Evolutionary conservation across 164 flowering plant genomes (phyloP), one percentile per base, ranked within the genome.

Genomic region (Nymphaea thermarum): DNA sequence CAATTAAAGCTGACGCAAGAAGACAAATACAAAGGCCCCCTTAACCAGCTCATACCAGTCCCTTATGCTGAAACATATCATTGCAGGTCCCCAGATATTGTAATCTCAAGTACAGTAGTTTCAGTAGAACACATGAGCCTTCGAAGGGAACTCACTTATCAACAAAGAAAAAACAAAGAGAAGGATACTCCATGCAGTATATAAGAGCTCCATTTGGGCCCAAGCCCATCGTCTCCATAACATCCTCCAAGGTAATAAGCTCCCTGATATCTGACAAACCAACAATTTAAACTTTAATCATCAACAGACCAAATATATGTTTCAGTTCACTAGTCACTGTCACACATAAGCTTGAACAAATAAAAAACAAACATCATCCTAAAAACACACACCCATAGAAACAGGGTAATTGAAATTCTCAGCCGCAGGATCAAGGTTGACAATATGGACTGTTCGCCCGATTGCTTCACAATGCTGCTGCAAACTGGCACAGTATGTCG

Each of bases 141-240:
- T 47, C 11, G 2, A 47, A 2, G 55, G 3, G 12, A 47, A 47
- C 5, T 47, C 12, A 8, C 42, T n/a, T 6, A n/a, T 61, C 8
- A 36, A 61, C 6, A 6, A 61, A 7, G 16, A 72, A 59, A 42
- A 11, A 67, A 69, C 14, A 11, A 57, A 62, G 6, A 61, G 43
- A 60, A 84, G 96, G 91, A 93, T 93, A 90, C 96, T 94, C 99
- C 97, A 91, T 91, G 88, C 99, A 94, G 77, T 90, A 94, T 15
- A 94, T 76, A 73, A 94, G 95, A 42, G 89, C 97, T 63, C 99
- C 99, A 82, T 94, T 94, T 3, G 99, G 97, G 68, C 99, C 99
- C 61, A 94, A 65, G 3, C 85, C 85, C 70, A 90, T 89, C 62
- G 91, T 93, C 75, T 91, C 97, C 98, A 91, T 91, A n/a, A 88